These are phyloP conservation scores for Boletus vermiculosoides DNA, from an alignment of 768 basidiomycete species.

Conservation along the genomic window DNA sequence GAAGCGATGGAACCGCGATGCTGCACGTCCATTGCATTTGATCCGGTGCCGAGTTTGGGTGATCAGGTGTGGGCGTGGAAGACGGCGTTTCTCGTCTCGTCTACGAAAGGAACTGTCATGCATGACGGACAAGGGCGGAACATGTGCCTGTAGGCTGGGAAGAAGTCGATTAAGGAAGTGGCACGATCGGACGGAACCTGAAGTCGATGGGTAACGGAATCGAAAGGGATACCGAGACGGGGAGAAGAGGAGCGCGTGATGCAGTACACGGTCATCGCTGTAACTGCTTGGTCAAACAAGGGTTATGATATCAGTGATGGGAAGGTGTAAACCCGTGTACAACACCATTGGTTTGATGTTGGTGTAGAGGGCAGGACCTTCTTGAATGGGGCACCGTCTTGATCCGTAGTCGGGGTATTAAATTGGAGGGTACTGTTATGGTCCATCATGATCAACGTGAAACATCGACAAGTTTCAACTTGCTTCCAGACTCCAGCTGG, in stretches of 20 bases:
- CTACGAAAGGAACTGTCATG: no score
- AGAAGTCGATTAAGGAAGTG: background rate
- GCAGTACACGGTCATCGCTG: background rate
- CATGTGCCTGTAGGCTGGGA: background rate
- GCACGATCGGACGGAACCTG: background rate
- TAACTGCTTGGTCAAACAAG: background rate
- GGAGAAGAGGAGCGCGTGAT: background rate
- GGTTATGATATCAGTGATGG: background rate
- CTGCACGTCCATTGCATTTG: no score
- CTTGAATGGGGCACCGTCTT: background rate
- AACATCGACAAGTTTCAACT: conserved; percentile 8
- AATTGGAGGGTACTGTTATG: background rate
- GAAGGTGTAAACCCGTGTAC: background rate
- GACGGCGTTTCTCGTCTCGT: no score
- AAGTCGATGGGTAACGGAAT: background rate
- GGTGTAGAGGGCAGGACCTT: background rate
- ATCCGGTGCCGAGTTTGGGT: no score
- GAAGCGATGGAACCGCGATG: no score
- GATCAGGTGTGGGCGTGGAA: no score
- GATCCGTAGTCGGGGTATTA: background rate
- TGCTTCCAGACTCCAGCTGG: background rate
- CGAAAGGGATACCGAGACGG: background rate
- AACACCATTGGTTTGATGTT: background rate
- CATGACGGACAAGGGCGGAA: no score
- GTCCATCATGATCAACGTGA: background rate